phyloP scores from a whole-genome alignment of 2,329 filamentous ascomycete genomes.

The Botrytis cinerea region DNA sequence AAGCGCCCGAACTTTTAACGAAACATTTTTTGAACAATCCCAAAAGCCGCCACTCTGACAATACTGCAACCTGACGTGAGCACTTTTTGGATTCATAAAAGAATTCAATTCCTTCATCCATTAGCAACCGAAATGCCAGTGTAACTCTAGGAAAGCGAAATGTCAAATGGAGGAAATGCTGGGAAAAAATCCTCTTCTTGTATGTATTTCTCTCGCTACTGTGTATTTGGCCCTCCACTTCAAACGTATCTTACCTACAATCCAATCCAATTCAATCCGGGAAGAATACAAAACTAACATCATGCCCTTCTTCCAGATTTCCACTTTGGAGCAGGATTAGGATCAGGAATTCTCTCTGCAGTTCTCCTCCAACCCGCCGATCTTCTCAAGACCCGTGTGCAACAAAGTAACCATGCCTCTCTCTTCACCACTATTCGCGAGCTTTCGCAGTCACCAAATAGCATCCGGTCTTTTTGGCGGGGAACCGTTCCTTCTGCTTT shows the following conservation, averaged over 20 bases:
- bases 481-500: slow-evolving; percentile 91
- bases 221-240: not conserved
- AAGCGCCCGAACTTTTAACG: slow-evolving; percentile 16
- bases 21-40: slow-evolving; percentile 9
- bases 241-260: not conserved
- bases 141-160: slow-evolving; percentile 39
- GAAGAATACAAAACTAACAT: not conserved
- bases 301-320: slow-evolving; percentile 54
- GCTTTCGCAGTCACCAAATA: slow-evolving; percentile 65
- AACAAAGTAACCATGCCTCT: slow-evolving; percentile 76
- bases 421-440: slow-evolving; percentile 68
- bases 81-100: not conserved
- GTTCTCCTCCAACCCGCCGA: slow-evolving; percentile 93
- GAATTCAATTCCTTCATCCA: slow-evolving; percentile 1
- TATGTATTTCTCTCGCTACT: slow-evolving; percentile 37
- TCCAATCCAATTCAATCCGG: not conserved
- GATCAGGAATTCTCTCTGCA: slow-evolving; percentile 83
- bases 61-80: slow-evolving; percentile 21
- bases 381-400: slow-evolving; percentile 92
- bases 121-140: slow-evolving; percentile 31
- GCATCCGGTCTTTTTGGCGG: slow-evolving; percentile 78
- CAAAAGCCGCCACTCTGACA: not conserved
- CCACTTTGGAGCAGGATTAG: slow-evolving; percentile 86
- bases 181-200: slow-evolving; percentile 53
- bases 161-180: slow-evolving; percentile 53